Conservation (phyloP, 192 early-diverging fungal genomes). For the Spizellomyces sp. region DNA sequence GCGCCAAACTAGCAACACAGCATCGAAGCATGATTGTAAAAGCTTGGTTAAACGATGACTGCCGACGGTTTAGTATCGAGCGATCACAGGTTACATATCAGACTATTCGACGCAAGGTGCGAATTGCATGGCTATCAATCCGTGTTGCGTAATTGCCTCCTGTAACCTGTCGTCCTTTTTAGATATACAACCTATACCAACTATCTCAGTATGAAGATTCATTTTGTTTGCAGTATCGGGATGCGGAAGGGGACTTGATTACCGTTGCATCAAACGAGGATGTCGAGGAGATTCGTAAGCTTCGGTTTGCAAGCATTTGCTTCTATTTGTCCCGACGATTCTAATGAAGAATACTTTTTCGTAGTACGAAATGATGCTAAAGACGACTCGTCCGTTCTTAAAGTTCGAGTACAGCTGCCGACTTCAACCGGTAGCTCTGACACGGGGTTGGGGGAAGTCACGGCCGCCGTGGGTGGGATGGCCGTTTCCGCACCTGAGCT, state of each 20-base stretch:
- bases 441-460: too few relatives aligned
- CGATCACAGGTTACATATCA: neutral
- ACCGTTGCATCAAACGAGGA: neutral
- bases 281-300: neutral
- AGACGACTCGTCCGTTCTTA: neutral
- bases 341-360: neutral
- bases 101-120: neutral
- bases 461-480: too few relatives aligned
- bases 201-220: neutral
- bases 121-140: neutral
- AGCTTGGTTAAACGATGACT: neutral
- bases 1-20: too few relatives aligned
- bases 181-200: too few relatives aligned
- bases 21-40: neutral
- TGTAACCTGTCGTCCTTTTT: too few relatives aligned
- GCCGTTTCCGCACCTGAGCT: too few relatives aligned
- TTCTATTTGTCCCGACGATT: neutral
- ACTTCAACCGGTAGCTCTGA: neutral
- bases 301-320: neutral
- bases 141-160: too few relatives aligned
- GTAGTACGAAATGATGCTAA: neutral
- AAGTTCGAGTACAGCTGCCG: neutral
- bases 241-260: neutral
- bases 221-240: neutral
- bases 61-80: neutral